Evolutionary conservation across 1,284 basidiomycete genomes (phyloP).

Genomic region (Prillingera fragicola): DNA sequence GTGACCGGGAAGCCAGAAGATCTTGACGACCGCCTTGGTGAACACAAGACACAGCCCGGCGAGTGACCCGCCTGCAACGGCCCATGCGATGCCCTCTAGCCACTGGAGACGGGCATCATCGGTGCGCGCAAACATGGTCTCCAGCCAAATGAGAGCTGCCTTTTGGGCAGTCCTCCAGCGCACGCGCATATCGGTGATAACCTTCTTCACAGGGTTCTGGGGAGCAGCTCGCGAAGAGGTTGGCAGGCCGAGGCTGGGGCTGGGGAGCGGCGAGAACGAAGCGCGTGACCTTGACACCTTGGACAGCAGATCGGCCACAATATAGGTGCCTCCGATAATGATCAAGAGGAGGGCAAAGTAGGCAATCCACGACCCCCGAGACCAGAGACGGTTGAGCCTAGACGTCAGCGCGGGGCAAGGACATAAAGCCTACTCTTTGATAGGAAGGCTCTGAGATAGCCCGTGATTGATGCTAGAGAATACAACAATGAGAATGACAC

Average conservation of each 20-base stretch:
- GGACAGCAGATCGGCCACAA: slow-evolving; percentile 48
- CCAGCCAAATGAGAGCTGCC: slow-evolving; percentile 60
- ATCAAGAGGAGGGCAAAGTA: slow-evolving; percentile 74
- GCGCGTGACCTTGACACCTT: slow-evolving; percentile 39
- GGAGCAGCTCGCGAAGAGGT: slow-evolving; percentile 18
- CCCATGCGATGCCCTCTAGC: slow-evolving; percentile 87
- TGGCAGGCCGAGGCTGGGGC: slow-evolving; percentile 31
- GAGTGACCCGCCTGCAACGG: slow-evolving; percentile 78
- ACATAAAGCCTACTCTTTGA: slow-evolving; percentile 49
- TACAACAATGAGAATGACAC: slow-evolving; percentile 48
- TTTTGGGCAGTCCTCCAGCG: slow-evolving; percentile 54
- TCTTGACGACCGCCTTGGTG: slow-evolving; percentile 64
- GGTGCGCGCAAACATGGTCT: slow-evolving; percentile 67
- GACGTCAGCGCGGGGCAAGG: background rate
- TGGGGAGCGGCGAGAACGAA: slow-evolving; percentile 52
- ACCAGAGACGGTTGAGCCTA: slow-evolving; percentile 72
- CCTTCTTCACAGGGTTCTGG: slow-evolving; percentile 7
- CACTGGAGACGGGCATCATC: slow-evolving; percentile 77
- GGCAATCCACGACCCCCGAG: slow-evolving; percentile 74
- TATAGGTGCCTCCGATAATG: slow-evolving; percentile 61
- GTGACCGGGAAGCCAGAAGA: slow-evolving; percentile 35
- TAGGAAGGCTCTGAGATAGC: slow-evolving; percentile 43
- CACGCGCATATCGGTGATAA: slow-evolving; percentile 12
- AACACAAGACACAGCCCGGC: slow-evolving; percentile 85
- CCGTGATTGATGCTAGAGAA: slow-evolving; percentile 50